These are phyloP conservation scores for Scutellaria galericulata DNA, from an alignment of 257 asterid genomes.

Conservation along the genomic window DNA sequence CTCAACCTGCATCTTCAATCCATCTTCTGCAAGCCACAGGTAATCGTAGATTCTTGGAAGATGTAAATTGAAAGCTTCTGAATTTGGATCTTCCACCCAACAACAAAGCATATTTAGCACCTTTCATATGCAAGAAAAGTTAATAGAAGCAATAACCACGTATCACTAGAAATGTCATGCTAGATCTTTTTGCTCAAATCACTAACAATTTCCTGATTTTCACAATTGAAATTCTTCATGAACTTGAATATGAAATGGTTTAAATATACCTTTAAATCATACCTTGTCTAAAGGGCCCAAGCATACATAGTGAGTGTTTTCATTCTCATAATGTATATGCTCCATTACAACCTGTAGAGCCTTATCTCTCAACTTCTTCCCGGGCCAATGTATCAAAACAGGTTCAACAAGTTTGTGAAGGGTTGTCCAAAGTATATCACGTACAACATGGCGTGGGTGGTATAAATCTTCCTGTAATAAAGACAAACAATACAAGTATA, in stretches of 20 bases:
- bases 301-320: constrained; percentile 92
- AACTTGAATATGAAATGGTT: background rate
- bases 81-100: constrained; percentile 95
- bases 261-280: constrained; percentile 11
- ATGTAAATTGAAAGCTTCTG: constrained; percentile 97
- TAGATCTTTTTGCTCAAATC: constrained; percentile 9
- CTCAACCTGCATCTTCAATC: constrained; percentile 97
- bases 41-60: constrained; percentile 88
- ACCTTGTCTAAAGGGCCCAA: constrained; percentile 98
- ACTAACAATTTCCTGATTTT: constrained; percentile 12
- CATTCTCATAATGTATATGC: constrained; percentile 97
- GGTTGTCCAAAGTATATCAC: constrained; percentile 89
- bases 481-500: constrained; percentile 24
- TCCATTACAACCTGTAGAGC: constrained; percentile 75
- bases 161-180: background rate
- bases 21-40: constrained; percentile 98
- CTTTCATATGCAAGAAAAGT: constrained; percentile 37
- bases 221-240: background rate
- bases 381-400: constrained; percentile 89
- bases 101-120: constrained; percentile 97
- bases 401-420: constrained; percentile 89
- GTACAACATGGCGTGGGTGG: constrained; percentile 90
- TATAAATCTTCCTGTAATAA: constrained; percentile 90
- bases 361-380: constrained; percentile 84
- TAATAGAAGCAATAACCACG: background rate